Conservation (phyloP, 163 green algal species). For the Coccomyxa subellipsoidea region DNA sequence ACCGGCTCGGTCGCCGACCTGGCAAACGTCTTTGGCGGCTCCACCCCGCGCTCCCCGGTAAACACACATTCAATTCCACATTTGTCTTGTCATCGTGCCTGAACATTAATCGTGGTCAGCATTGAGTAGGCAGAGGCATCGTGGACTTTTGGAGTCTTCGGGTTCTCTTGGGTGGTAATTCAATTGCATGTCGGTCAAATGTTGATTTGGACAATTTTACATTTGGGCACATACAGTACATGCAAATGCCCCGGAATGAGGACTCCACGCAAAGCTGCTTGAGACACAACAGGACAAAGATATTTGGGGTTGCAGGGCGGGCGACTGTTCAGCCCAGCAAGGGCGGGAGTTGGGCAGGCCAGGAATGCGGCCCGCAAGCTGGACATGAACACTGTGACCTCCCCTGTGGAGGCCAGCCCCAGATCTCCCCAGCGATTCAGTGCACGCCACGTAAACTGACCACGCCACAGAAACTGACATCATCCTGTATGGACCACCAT, state of each 20-base stretch:
- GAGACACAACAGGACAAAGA: background rate
- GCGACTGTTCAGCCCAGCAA: background rate
- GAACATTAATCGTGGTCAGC: no score
- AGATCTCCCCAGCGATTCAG: background rate
- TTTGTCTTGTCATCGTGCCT: no score
- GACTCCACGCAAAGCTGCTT: background rate
- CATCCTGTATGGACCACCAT: no score
- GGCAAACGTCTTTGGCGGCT: background rate
- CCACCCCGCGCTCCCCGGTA: background rate
- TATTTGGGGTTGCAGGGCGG: background rate
- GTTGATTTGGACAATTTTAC: no score
- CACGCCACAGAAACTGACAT: background rate
- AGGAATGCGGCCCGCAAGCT: background rate
- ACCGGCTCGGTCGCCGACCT: background rate
- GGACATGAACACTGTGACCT: background rate
- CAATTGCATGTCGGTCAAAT: no score
- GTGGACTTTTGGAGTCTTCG: no score
- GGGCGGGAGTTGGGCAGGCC: background rate
- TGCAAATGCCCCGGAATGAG: no score
- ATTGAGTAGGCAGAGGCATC: no score
- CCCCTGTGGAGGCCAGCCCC: background rate
- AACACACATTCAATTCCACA: no score
- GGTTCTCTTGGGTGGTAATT: no score
- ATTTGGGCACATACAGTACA: no score
- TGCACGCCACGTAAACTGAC: background rate